A percentile compares a stretch with the other conserved stretches of the same genome.
Conservation (phyloP, 805 yeast genomes). For the Candida chauliodis region DNA sequence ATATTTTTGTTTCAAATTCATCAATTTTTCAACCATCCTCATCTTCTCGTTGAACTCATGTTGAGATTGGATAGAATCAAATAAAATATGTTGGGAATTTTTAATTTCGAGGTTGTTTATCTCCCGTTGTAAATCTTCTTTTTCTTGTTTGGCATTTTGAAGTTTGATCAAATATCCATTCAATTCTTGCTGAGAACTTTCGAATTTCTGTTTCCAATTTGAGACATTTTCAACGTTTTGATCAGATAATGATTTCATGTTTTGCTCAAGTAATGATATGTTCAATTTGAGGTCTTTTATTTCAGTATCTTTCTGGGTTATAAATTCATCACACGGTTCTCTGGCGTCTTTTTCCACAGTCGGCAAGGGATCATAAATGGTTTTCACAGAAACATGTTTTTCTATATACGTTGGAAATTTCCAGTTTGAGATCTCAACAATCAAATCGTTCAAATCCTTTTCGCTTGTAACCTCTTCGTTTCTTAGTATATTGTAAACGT, state of each 20-base stretch:
- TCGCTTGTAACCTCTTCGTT: background rate
- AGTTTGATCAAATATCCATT: constrained; percentile 18
- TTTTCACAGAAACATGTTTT: no score
- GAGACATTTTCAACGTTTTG: constrained; percentile 25
- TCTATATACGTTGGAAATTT: no score
- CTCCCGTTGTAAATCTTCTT: constrained; percentile 24
- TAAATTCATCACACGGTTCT: background rate
- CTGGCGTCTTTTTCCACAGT: background rate
- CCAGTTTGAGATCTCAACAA: no score
- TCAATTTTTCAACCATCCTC: constrained; percentile 44
- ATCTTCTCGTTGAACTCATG: constrained; percentile 28
- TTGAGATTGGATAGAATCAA: constrained; percentile 26
- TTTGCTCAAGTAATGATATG: constrained; percentile 42
- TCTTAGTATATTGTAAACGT: background rate
- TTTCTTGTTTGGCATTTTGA: constrained; percentile 17
- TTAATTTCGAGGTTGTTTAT: constrained; percentile 7
- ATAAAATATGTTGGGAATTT: constrained; percentile 14
- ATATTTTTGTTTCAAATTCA: constrained; percentile 35
- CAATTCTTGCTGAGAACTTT: constrained; percentile 18
- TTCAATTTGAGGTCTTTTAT: constrained; percentile 46
- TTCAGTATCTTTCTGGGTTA: constrained; percentile 18
- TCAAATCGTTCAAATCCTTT: background rate
- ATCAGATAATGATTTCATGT: constrained; percentile 30
- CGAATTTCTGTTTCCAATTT: constrained; percentile 13
- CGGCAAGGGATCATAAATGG: no score